These are phyloP conservation scores for Russula sp. DNA, from an alignment of 768 basidiomycete species.

Conservation along the genomic window DNA sequence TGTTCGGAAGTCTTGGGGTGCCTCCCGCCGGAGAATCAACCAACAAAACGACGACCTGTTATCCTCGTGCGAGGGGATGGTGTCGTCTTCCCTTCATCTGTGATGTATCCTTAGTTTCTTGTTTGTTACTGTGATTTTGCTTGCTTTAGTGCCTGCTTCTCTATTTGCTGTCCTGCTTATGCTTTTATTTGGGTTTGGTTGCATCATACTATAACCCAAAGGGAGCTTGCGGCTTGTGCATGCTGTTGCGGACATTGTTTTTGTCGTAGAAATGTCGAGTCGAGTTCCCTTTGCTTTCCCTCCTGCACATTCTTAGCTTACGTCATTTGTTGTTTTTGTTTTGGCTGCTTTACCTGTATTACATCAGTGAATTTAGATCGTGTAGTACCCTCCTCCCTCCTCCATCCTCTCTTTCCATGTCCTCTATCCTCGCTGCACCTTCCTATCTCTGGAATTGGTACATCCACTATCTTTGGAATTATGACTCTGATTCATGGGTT, in stretches of 20 bases:
- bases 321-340: background rate
- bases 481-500: constrained; percentile 60
- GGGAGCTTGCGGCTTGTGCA: background rate
- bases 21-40: constrained; percentile 63
- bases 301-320: background rate
- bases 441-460: constrained; percentile 53
- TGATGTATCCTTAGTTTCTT: constrained; percentile 63
- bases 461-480: constrained; percentile 55
- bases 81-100: constrained; percentile 77
- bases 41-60: constrained; percentile 66
- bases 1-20: constrained; percentile 83
- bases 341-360: background rate
- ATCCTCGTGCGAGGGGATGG: constrained; percentile 80
- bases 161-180: constrained; percentile 15
- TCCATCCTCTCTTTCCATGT: background rate
- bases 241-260: background rate
- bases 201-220: constrained; percentile 3
- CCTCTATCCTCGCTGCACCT: constrained; percentile 15
- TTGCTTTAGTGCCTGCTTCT: background rate
- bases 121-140: background rate
- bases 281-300: too few species aligned
- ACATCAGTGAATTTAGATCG: background rate
- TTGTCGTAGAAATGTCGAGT: too few species aligned
- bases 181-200: constrained; percentile 5
- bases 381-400: background rate